These are phyloP conservation scores for Penicillium samsonianum DNA, from an alignment of 495 filamentous ascomycete genomes.

Conservation along the genomic window DNA sequence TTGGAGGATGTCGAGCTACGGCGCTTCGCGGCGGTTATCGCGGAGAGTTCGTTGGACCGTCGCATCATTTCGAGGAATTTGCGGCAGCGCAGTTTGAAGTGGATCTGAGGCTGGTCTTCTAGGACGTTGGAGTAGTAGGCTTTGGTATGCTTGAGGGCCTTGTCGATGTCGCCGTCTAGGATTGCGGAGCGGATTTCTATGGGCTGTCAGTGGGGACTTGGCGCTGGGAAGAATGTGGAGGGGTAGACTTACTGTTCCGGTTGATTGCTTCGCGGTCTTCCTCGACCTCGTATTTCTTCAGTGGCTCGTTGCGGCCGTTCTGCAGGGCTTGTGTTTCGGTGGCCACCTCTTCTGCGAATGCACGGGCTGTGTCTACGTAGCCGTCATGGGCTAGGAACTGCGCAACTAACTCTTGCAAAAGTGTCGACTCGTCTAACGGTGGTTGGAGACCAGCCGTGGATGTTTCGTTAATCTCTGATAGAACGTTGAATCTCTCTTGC, in stretches of 20 bases:
- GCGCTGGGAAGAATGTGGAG: not conserved
- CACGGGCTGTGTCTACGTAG: slow-evolving; percentile 90
- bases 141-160: slow-evolving; percentile 77
- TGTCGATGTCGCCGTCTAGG: slow-evolving; percentile 91
- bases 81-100: slow-evolving; percentile 85
- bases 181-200: slow-evolving; percentile 85
- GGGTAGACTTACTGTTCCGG: slow-evolving; percentile 68
- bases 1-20: slow-evolving; percentile 32
- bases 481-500: slow-evolving; percentile 62
- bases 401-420: slow-evolving; percentile 80
- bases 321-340: slow-evolving; percentile 66
- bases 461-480: slow-evolving; percentile 54
- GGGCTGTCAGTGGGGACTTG: slow-evolving; percentile 1
- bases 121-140: slow-evolving; percentile 80
- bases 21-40: slow-evolving; percentile 32
- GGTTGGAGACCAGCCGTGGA: slow-evolving; percentile 61
- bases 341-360: slow-evolving; percentile 82
- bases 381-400: slow-evolving; percentile 95
- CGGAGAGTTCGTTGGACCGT: slow-evolving; percentile 66
- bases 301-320: slow-evolving; percentile 50
- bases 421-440: slow-evolving; percentile 67
- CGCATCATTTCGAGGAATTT: slow-evolving; percentile 98
- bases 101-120: slow-evolving; percentile 79
- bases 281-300: slow-evolving; percentile 69
- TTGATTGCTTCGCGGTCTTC: slow-evolving; percentile 88